Evolutionary conservation across 2,329 filamentous ascomycete genomes (phyloP).

Genomic region (Bipolaris gigantea): DNA sequence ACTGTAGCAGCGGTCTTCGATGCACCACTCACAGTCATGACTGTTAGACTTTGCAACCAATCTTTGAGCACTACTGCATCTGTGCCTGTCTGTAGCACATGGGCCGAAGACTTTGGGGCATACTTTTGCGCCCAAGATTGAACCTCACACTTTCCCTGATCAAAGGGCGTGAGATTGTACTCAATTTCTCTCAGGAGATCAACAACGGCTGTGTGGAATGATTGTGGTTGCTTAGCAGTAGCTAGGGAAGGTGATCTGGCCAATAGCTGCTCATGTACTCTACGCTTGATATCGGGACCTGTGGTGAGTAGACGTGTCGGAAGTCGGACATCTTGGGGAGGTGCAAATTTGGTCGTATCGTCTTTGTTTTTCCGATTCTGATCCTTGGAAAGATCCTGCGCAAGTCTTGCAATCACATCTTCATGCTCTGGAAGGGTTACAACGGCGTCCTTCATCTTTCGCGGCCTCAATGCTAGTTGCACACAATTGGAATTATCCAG

Average conservation of each 20-base stretch:
- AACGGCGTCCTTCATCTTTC: conserved; percentile 48
- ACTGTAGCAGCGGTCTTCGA: conserved; percentile 22
- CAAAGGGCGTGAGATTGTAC: conserved; percentile 73
- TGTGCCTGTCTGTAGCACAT: conserved; percentile 74
- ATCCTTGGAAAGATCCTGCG: conserved; percentile 19
- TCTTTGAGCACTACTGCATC: conserved; percentile 73
- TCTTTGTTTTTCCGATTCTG: neutral
- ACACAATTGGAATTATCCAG: neutral
- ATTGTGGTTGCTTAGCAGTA: neutral
- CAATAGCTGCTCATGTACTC: conserved; percentile 35
- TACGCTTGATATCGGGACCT: conserved; percentile 45
- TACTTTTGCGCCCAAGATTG: conserved; percentile 83
- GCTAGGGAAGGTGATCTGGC: conserved; percentile 19
- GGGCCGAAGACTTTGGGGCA: conserved; percentile 66
- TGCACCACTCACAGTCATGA: conserved; percentile 71
- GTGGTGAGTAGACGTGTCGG: conserved; percentile 44
- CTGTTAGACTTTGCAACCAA: conserved; percentile 77
- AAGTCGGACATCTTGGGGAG: conserved; percentile 33
- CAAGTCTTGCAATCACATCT: conserved; percentile 29
- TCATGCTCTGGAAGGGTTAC: conserved; percentile 26
- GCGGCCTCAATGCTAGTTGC: conserved; percentile 14
- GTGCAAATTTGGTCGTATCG: conserved; percentile 15
- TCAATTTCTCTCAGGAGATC: conserved; percentile 63
- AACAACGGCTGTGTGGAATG: conserved; percentile 60
- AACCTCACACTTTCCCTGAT: conserved; percentile 73